Conservation (phyloP, 2,329 filamentous ascomycete species). For the Rhinocladiella mackenziei region DNA sequence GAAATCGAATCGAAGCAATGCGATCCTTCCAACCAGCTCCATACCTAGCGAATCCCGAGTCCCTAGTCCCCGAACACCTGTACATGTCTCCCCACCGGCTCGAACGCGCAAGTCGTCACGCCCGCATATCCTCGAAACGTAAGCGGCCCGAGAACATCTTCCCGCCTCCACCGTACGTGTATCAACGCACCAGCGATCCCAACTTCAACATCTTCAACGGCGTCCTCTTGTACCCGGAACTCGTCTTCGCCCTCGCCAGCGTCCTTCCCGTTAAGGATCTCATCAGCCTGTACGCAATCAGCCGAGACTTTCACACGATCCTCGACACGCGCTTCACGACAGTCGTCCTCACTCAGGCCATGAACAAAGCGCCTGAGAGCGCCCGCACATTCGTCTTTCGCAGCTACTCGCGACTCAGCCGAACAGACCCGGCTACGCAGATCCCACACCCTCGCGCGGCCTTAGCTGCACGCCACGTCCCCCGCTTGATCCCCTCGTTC, state of each 20-base stretch:
- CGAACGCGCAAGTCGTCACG: slow-evolving; percentile 14
- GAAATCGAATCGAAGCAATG: not conserved
- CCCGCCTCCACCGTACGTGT: slow-evolving; percentile 25
- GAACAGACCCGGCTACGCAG: slow-evolving; percentile 56
- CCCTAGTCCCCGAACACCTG: slow-evolving; percentile 16
- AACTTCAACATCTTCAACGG: slow-evolving; percentile 30
- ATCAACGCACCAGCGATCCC: slow-evolving; percentile 23
- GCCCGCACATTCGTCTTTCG: slow-evolving; percentile 58
- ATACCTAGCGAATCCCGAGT: slow-evolving; percentile 8
- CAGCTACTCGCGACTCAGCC: slow-evolving; percentile 55
- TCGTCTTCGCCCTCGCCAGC: slow-evolving; percentile 54
- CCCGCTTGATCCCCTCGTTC: slow-evolving; percentile 58
- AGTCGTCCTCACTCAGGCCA: slow-evolving; percentile 55
- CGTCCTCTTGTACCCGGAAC: slow-evolving; percentile 42
- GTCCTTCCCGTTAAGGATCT: slow-evolving; percentile 55
- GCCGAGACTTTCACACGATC: slow-evolving; percentile 58
- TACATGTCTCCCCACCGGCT: slow-evolving; percentile 23
- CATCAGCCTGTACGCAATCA: slow-evolving; percentile 62
- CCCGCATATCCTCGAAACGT: slow-evolving; percentile 21
- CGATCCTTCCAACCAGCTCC: not conserved
- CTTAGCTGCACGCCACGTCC: slow-evolving; percentile 31
- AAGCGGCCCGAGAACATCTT: slow-evolving; percentile 21
- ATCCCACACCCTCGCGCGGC: slow-evolving; percentile 38
- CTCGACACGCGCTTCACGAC: slow-evolving; percentile 58
- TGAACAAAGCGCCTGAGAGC: slow-evolving; percentile 53